These are phyloP conservation scores for Phylloporus arenicola DNA, from an alignment of 768 basidiomycete genomes.

Conservation along the genomic window DNA sequence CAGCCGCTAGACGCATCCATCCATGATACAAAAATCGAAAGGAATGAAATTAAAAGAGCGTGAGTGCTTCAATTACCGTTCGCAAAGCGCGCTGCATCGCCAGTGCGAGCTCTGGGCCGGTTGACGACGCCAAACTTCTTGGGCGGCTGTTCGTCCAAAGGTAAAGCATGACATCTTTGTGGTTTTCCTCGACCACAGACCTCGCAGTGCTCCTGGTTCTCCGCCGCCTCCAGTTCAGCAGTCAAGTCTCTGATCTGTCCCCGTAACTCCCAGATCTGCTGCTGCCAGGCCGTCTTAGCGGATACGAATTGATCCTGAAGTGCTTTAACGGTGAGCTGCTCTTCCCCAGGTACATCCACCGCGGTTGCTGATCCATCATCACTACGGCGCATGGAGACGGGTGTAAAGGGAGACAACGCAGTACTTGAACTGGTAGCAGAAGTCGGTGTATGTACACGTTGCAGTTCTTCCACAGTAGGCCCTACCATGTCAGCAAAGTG, in stretches of 20 bases:
- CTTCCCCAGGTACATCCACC: constrained; percentile 34
- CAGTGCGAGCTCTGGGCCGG: constrained; percentile 65
- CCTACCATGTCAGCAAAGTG: constrained; percentile 51
- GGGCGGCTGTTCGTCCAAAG: constrained; percentile 15
- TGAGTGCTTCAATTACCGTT: constrained; percentile 31
- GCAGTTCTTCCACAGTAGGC: constrained; percentile 23
- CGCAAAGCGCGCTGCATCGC: constrained; percentile 57
- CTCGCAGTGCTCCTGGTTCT: constrained; percentile 46
- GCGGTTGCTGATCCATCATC: constrained; percentile 28
- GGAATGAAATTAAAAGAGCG: constrained; percentile 8
- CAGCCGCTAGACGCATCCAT: constrained; percentile 12
- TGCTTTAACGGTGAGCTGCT: constrained; percentile 42
- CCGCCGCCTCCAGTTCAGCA: constrained; percentile 57
- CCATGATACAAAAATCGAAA: constrained; percentile 12
- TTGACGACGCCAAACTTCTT: constrained; percentile 44
- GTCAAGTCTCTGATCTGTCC: constrained; percentile 68
- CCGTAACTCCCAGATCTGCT: constrained; percentile 70
- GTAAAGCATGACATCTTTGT: constrained; percentile 6
- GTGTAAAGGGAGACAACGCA: constrained; percentile 45
- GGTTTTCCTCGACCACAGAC: constrained; percentile 52
- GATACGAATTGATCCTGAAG: constrained; percentile 58
- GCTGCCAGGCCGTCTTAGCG: constrained; percentile 62
- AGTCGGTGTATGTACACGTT: constrained; percentile 44
- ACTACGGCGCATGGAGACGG: constrained; percentile 31
- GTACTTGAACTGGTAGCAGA: constrained; percentile 39